These are phyloP conservation scores for Exophiala aquamarina DNA, from an alignment of 2,329 filamentous ascomycete species.

Conservation along the genomic window DNA sequence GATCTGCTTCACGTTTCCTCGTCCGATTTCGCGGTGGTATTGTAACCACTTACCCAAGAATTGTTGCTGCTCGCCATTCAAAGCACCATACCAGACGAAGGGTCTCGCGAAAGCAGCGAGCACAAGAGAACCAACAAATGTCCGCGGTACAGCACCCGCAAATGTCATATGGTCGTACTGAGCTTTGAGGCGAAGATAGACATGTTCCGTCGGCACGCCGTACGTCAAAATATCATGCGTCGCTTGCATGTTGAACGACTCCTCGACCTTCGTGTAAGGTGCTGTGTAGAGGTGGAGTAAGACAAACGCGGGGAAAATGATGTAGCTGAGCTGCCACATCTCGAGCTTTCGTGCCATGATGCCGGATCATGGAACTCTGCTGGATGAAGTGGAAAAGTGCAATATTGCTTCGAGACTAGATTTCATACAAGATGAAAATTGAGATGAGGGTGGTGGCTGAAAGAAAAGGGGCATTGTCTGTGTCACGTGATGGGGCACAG, in stretches of 20 bases:
- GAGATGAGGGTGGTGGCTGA: no score
- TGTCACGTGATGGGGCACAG: no score
- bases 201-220: conserved; percentile 62
- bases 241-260: conserved; percentile 97
- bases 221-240: conserved; percentile 84
- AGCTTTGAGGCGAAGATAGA: conserved; percentile 54
- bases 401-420: neutral
- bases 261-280: conserved; percentile 96
- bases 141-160: conserved; percentile 85
- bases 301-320: conserved; percentile 56
- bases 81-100: conserved; percentile 55
- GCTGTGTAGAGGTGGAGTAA: conserved; percentile 70
- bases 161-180: conserved; percentile 90
- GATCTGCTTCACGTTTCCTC: no score
- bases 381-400: neutral
- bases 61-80: conserved; percentile 55
- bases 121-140: conserved; percentile 78
- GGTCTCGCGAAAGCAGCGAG: conserved; percentile 73
- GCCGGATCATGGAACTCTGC: neutral
- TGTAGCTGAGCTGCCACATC: conserved; percentile 48
- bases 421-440: no score
- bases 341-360: conserved; percentile 23
- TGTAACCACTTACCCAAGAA: conserved; percentile 48
- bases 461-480: no score
- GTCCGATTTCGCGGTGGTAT: no score